These are phyloP conservation scores for Pythium phragmitis DNA, from an alignment of 352 stramenopile species.

Conservation along the genomic window DNA sequence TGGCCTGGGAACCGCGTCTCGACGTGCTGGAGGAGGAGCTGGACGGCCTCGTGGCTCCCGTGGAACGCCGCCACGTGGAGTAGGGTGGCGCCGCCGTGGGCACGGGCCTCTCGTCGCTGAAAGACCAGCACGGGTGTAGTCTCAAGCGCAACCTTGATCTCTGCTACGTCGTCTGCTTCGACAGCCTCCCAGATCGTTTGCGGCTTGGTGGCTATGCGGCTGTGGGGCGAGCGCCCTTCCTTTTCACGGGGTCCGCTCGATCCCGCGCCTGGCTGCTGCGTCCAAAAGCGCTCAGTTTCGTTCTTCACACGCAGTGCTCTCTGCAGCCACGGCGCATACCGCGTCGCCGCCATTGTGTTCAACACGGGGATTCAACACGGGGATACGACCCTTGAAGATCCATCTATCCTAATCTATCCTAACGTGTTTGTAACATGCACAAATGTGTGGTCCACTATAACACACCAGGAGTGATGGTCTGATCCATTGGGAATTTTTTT, in stretches of 20 bases:
- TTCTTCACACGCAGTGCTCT: constrained; percentile 25
- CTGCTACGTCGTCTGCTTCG: constrained; percentile 28
- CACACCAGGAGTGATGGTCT: constrained; percentile 15
- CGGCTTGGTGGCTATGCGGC: not conserved
- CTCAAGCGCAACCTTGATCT: constrained; percentile 31
- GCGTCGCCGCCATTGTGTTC: constrained; percentile 11
- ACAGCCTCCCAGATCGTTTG: constrained; percentile 41
- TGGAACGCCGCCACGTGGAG: constrained; percentile 54
- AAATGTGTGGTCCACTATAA: constrained; percentile 17
- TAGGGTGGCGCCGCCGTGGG: constrained; percentile 32
- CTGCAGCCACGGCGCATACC: constrained; percentile 68
- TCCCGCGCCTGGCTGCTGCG: not conserved
- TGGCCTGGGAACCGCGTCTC: constrained; percentile 35
- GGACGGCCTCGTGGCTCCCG: constrained; percentile 35
- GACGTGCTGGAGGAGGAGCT: constrained; percentile 39
- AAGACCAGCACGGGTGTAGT: constrained; percentile 34
- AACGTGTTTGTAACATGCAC: not conserved
- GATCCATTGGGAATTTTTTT: constrained; percentile 1
- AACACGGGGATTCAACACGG: not conserved
- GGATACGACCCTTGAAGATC: constrained; percentile 23
- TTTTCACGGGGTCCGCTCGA: not conserved
- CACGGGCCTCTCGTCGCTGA: constrained; percentile 28
- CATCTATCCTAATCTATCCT: not conserved
- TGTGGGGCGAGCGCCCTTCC: not conserved
- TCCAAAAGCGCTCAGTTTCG: constrained; percentile 21